phyloP scores from a whole-genome alignment of 1,284 basidiomycete genomes.

The Schizophyllum commune region DNA sequence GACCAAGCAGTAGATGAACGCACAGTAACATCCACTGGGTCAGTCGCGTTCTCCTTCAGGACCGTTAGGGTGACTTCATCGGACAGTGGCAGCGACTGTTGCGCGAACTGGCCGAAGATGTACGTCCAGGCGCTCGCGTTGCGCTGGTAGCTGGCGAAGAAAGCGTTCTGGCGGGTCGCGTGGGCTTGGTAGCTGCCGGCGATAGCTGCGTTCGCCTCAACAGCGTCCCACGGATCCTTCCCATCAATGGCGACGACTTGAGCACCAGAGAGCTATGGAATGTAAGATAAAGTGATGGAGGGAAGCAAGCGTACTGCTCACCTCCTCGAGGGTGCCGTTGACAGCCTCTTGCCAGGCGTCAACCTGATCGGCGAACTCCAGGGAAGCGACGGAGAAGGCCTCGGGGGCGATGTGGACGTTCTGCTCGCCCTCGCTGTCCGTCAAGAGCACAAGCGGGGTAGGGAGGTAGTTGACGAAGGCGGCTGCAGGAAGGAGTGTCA shows the following conservation, averaged over 20 bases:
- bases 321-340: slow-evolving; percentile 37
- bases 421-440: slow-evolving; percentile 36
- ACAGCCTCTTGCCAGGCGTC: slow-evolving; percentile 47
- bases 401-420: slow-evolving; percentile 49
- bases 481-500: slow-evolving; percentile 18
- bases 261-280: slow-evolving; percentile 42
- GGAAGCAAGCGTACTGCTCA: slow-evolving; percentile 16
- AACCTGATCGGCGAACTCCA: slow-evolving; percentile 46
- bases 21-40: slow-evolving; percentile 38
- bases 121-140: slow-evolving; percentile 43
- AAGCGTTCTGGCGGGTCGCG: slow-evolving; percentile 46
- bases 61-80: slow-evolving; percentile 44
- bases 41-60: slow-evolving; percentile 29
- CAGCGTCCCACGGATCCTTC: slow-evolving; percentile 42
- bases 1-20: background rate
- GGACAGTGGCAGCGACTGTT: slow-evolving; percentile 44
- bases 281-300: background rate
- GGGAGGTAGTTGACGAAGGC: slow-evolving; percentile 49
- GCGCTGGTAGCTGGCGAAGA: slow-evolving; percentile 34
- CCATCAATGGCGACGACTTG: slow-evolving; percentile 47
- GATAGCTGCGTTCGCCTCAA: slow-evolving; percentile 42
- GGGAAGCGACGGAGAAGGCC: slow-evolving; percentile 44
- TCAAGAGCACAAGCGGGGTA: slow-evolving; percentile 43
- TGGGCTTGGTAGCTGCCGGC: slow-evolving; percentile 37
- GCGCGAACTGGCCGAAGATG: slow-evolving; percentile 55